Base-by-base conservation (phyloP, 305 asterid species). In the Rubia peregrina region DNA sequence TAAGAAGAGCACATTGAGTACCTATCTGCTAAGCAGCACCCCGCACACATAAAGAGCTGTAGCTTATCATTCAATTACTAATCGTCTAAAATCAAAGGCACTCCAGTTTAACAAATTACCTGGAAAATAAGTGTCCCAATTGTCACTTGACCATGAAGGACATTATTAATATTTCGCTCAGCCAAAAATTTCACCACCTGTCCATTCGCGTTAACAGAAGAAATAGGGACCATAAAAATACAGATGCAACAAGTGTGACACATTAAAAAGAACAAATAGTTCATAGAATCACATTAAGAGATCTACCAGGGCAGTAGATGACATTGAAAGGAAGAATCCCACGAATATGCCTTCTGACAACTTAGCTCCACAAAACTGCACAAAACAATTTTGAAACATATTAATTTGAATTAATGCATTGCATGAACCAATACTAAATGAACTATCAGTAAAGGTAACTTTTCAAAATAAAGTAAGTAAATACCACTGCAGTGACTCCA, bases 321-420 rank as follows among this genome's bases (percentile, higher is more conserved):
- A 93, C 98, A 93, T 91, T 57, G 98, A 93, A 74, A 93, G 92
- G 78, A 93, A 93, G 78, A 92, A 88, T 74, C 97, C 98, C 62
- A 93, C 87, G 81, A 93, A 93, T 53, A 93, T 86, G 71, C 98
- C 98, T 80, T 93, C 97, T 30, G 96, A 89, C 83, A 88, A 76
- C 85, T 86, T 85, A 62, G 90, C 96, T 78, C 97, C 96, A 74
- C 96, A 93, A n/a, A 93, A 74, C 98, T 93, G 88, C 83, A 78
- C 48, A 74, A 77, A 30, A 80, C 60, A 56, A 65, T 74, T 57
- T 66, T 68, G 40, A 16, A 53, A 40, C 63, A 73, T 64, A n/a
- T 46, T 53, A 69, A 64, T 30, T 7, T 4, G 17, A 53, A 36
- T 17, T 41, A 17, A 30, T 30, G 46, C 12, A 41, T 8, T 8